These are phyloP conservation scores for Hypoxylon sp. DNA, from an alignment of 2,329 filamentous ascomycete species.

Conservation along the genomic window DNA sequence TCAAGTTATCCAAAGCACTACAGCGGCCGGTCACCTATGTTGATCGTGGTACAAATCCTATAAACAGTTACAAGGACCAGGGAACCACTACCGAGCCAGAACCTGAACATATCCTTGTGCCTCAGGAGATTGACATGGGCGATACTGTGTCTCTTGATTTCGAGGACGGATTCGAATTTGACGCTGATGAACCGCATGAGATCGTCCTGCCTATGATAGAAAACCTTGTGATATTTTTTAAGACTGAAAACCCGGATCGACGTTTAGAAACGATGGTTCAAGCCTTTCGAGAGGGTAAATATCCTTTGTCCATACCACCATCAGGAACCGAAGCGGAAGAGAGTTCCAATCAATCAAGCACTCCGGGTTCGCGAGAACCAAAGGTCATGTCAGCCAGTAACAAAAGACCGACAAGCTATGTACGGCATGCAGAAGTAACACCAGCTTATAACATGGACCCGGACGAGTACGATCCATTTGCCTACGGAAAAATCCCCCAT, in stretches of 20 bases:
- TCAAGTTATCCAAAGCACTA: slow-evolving; percentile 43
- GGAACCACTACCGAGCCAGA: slow-evolving; percentile 37
- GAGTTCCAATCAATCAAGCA: slow-evolving; percentile 18
- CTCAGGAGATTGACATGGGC: slow-evolving; percentile 57
- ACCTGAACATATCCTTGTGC: slow-evolving; percentile 55
- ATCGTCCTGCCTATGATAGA: slow-evolving; percentile 68
- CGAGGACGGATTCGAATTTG: slow-evolving; percentile 35
- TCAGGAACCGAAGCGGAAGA: slow-evolving; percentile 36
- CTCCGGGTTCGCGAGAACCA: slow-evolving; percentile 16
- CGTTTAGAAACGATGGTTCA: slow-evolving; percentile 64
- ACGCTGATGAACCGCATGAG: slow-evolving; percentile 53
- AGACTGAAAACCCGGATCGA: slow-evolving; percentile 59
- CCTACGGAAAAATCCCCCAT: slow-evolving; percentile 46
- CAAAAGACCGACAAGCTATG: slow-evolving; percentile 25
- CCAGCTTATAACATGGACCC: slow-evolving; percentile 42
- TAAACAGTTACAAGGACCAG: slow-evolving; percentile 49
- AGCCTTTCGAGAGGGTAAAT: slow-evolving; percentile 61
- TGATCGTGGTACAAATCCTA: slow-evolving; percentile 43
- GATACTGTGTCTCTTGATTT: slow-evolving; percentile 39
- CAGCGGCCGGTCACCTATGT: slow-evolving; percentile 39
- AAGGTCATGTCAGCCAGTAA: slow-evolving; percentile 12
- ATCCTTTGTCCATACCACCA: slow-evolving; percentile 50
- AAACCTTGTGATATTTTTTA: slow-evolving; percentile 70
- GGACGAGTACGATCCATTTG: slow-evolving; percentile 66
- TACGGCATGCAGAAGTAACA: slow-evolving; percentile 30